A percentile compares a stretch with the other conserved stretches of the same genome.
Evolutionary conservation across 768 basidiomycete genomes (phyloP).

Genomic region (Kwoniella sp.): DNA sequence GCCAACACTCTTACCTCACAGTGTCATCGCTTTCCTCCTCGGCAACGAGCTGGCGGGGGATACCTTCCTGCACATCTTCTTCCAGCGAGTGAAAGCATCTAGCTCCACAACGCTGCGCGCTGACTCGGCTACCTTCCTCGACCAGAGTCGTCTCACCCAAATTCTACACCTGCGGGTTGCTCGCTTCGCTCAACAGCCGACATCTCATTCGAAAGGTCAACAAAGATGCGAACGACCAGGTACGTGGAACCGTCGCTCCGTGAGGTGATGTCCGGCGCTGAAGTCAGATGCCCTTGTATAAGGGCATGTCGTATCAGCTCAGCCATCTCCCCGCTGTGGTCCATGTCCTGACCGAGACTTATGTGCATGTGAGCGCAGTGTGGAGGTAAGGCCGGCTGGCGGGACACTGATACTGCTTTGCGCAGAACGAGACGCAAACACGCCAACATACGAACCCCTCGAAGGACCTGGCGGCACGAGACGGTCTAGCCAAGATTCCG

Average conservation of each 20-base stretch:
- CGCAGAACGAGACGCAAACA: not conserved
- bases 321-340: not conserved
- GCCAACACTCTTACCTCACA: not conserved
- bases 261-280: not conserved
- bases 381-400: too few relatives aligned
- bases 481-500: not conserved
- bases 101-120: not conserved
- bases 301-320: not conserved
- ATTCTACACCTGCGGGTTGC: conserved; percentile 5
- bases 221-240: not conserved
- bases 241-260: not conserved
- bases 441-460: not conserved
- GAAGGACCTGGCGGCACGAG: not conserved
- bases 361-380: conserved; percentile 1
- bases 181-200: conserved; percentile 9
- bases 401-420: too few relatives aligned
- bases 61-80: not conserved
- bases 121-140: not conserved
- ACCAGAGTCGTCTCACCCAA: conserved; percentile 6
- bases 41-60: not conserved
- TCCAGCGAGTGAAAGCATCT: not conserved
- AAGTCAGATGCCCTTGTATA: not conserved
- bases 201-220: not conserved
- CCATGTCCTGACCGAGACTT: conserved; percentile 5
- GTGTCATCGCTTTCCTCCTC: conserved; percentile 2